Conservation (phyloP, 129 eudicot species). For the Silybum marianum region DNA sequence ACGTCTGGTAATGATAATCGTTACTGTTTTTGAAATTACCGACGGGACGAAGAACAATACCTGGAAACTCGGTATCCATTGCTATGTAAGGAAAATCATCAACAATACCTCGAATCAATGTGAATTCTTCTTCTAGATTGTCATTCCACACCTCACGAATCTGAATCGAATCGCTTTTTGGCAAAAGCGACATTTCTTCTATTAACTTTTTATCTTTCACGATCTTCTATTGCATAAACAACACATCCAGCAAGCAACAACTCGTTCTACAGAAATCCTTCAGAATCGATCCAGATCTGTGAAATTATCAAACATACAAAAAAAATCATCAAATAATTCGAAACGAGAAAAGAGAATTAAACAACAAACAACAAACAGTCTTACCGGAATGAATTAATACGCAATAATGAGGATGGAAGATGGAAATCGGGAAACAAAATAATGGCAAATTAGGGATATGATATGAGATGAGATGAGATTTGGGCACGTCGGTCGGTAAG, state of each 20-base stretch:
- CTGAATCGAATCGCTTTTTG: constrained; percentile 70
- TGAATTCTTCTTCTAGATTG: constrained; percentile 78
- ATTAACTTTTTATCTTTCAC: background rate
- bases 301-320: background rate
- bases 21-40: constrained; percentile 70
- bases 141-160: constrained; percentile 89
- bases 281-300: constrained; percentile 43
- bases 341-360: too few relatives aligned
- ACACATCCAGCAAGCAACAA: background rate
- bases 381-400: constrained; percentile 19
- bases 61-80: constrained; percentile 93
- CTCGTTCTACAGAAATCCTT: background rate
- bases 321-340: background rate
- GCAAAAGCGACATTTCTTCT: constrained; percentile 60
- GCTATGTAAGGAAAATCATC: constrained; percentile 75
- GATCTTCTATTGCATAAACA: background rate
- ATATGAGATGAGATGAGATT: too few relatives aligned
- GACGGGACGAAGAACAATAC: constrained; percentile 74
- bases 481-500: constrained; percentile 18
- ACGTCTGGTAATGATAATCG: constrained; percentile 76
- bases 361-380: background rate
- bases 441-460: background rate
- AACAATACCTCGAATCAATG: constrained; percentile 63
- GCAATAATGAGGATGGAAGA: background rate
- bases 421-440: background rate